Evolutionary conservation across 148 eudicot species (phyloP).

Genomic region (Rhododendron mucronatum): DNA sequence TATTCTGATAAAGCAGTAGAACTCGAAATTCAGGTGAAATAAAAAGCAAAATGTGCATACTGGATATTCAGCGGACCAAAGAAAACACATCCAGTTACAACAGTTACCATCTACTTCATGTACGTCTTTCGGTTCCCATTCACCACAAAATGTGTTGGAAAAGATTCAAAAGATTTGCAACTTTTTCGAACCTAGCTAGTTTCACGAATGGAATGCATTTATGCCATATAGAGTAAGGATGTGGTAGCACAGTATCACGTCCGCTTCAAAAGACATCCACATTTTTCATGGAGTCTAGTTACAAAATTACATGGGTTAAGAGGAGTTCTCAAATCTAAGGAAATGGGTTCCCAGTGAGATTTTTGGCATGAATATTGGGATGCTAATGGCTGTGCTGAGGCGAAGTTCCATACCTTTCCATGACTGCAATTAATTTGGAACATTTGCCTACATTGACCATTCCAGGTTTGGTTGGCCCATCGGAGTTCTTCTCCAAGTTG

Average conservation of each 20-base stretch:
- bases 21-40: not conserved
- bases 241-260: not conserved
- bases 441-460: not conserved
- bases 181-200: not conserved
- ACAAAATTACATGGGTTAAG: not conserved
- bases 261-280: not conserved
- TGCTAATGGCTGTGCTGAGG: not conserved
- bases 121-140: not conserved
- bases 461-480: not conserved
- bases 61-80: not conserved
- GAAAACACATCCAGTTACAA: not conserved
- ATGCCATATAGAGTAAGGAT: not conserved
- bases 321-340: not conserved
- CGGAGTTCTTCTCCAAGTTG: not conserved
- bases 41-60: not conserved
- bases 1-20: not conserved
- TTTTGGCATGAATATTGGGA: not conserved
- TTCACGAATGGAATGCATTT: not conserved
- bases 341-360: not conserved
- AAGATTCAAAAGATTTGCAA: not conserved
- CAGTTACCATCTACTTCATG: not conserved
- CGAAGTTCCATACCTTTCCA: not conserved
- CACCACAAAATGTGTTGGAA: not conserved
- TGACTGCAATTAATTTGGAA: not conserved
- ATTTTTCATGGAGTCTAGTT: not conserved